These are phyloP conservation scores for Trametes maxima DNA, from an alignment of 768 basidiomycete genomes.

Conservation along the genomic window DNA sequence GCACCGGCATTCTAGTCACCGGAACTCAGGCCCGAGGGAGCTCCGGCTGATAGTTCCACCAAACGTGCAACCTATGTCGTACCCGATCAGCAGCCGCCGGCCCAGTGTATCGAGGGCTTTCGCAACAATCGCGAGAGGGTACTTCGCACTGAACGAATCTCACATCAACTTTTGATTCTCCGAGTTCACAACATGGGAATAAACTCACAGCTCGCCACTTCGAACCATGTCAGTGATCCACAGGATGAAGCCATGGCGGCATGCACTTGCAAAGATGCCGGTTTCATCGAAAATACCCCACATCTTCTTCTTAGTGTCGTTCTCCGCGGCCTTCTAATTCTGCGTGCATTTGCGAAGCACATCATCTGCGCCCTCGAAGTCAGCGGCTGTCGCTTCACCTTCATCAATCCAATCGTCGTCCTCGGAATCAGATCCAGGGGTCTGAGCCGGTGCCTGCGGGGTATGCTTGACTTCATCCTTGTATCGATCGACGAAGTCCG, in stretches of 20 bases:
- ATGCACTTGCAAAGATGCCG: conserved; percentile 26
- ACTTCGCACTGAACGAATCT: conserved; percentile 24
- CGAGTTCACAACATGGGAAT: too few species aligned
- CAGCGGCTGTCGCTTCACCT: neutral
- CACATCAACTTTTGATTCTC: too few species aligned
- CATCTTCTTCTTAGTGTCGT: conserved; percentile 24
- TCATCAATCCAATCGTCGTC: neutral
- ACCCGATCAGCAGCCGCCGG: conserved; percentile 12
- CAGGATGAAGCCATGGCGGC: conserved; percentile 26
- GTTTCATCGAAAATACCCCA: conserved; percentile 25
- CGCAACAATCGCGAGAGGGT: conserved; percentile 26
- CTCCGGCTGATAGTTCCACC: conserved; percentile 19
- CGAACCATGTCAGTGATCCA: conserved; percentile 28
- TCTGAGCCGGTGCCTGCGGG: conserved; percentile 1
- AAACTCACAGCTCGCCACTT: conserved; percentile 32
- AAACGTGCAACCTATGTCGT: conserved; percentile 34
- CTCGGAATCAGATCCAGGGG: neutral
- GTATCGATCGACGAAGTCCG: conserved; percentile 22
- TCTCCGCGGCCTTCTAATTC: conserved; percentile 17
- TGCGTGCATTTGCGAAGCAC: conserved; percentile 14
- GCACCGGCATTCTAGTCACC: neutral
- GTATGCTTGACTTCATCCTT: conserved; percentile 22
- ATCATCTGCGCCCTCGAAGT: neutral
- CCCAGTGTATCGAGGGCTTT: conserved; percentile 23
- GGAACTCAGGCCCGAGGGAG: conserved; percentile 13